Conservation (phyloP, 768 basidiomycete genomes). For the Hebeloma cylindrosporum region DNA sequence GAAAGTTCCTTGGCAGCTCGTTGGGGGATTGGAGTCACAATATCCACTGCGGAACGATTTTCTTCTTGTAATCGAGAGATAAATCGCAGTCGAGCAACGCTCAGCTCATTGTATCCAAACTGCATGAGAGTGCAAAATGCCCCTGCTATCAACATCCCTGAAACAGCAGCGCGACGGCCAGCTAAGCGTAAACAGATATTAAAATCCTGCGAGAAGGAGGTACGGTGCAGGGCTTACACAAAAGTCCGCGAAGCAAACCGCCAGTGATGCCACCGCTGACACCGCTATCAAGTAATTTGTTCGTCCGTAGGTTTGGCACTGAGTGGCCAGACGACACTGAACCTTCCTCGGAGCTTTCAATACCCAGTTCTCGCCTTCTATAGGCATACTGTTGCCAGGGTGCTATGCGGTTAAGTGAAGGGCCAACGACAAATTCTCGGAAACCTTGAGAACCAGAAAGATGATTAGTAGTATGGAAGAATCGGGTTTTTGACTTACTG, state of each 20-base stretch:
- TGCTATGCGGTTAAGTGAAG: constrained; percentile 49
- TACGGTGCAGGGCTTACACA: constrained; percentile 47
- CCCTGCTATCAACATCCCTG: constrained; percentile 62
- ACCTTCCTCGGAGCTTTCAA: constrained; percentile 13
- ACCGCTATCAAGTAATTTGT: constrained; percentile 68
- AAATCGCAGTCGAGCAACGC: constrained; percentile 58
- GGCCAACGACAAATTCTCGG: constrained; percentile 75
- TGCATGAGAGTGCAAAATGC: constrained; percentile 64
- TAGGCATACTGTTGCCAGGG: constrained; percentile 49
- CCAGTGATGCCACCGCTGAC: constrained; percentile 72
- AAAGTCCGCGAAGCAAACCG: constrained; percentile 52
- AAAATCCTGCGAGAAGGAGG: neutral
- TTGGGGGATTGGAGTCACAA: constrained; percentile 9
- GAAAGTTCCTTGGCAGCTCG: constrained; percentile 5
- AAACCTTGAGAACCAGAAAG: constrained; percentile 48
- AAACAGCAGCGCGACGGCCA: constrained; percentile 53
- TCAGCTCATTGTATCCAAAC: constrained; percentile 67
- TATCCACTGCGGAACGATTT: constrained; percentile 12
- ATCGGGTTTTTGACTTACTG: constrained; percentile 46
- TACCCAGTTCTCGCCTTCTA: constrained; percentile 33
- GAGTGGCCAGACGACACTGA: constrained; percentile 1
- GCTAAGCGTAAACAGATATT: constrained; percentile 41
- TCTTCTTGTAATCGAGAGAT: constrained; percentile 38
- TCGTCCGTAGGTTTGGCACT: constrained; percentile 53
- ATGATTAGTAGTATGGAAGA: too few relatives aligned